Evolutionary conservation across 2,329 filamentous ascomycete genomes (phyloP), one percentile per base, ranked within the genome.

Genomic region (Cordyceps tenuipes): DNA sequence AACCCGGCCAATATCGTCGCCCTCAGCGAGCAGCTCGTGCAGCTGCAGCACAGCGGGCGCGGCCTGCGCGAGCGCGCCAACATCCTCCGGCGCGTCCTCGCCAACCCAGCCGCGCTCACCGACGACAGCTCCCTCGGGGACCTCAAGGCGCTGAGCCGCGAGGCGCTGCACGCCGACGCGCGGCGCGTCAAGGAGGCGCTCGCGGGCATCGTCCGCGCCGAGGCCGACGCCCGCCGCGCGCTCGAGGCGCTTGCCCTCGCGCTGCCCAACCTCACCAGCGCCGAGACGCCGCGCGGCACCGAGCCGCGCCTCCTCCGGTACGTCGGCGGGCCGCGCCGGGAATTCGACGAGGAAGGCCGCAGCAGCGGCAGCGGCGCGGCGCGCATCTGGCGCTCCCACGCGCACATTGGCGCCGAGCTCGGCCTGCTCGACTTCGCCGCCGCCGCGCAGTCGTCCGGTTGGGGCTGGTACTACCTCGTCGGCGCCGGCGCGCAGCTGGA

Each of bases 191-290:
- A 94, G 73, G 73, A 76, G 3, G 73, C 82, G 65, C 78, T 94
- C 12, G 74, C 79, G 0, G 70, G 68, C 4, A 82, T 90, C 59
- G 85, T 89, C 66, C 76, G 77, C 39, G 76, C 81, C 62, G 88
- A 92, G 71, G 76, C 78, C n/a, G 70, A 73, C 8, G 73, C 90
- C 39, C 77, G 75, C 41, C 66, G 74, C 19, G 85, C 92, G 70
- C 92, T 96, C 72, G 82, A 90, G 63, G 74, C 76, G 43, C 81
- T 97, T 60, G 91, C 91, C 2, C 77, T 89, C 23, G 23, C 23
- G 23, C 23, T 23, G 23, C n/a, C n/a, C n/a, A n/a, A n/a, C n/a
- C n/a, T n/a, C n/a, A n/a, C n/a, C n/a, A n/a, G n/a, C n/a, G n/a
- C n/a, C n/a, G n/a, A n/a, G n/a, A n/a, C n/a, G n/a, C n/a, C n/a